Base-by-base conservation (phyloP, 345 rosid species). In the Sisymbrium irio region DNA sequence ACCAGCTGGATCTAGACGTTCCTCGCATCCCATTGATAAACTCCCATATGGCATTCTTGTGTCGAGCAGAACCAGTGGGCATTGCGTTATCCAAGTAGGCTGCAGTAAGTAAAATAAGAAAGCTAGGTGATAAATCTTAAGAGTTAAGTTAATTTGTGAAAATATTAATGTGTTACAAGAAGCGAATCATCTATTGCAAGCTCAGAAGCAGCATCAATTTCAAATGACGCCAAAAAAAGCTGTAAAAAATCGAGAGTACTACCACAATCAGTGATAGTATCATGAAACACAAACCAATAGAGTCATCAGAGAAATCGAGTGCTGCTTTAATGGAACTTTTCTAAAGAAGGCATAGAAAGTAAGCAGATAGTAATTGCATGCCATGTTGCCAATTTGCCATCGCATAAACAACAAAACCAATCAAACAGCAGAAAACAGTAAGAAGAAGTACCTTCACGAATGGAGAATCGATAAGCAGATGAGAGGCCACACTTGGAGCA, bases 21-120 rank as follows among this genome's bases (percentile, higher is more conserved):
- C 98, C 81, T 91, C 95, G 62, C 98, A 94, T 12, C 89, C 97
- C 61, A 88, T 65, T 2, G 93, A 88, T 78, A 94, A 82, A 83
- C 96, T 91, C 67, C 98, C 98, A 65, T 88, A 91, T 65, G 93
- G 92, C 96, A 83, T 82, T 82, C 98, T 89, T 73, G 98, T 94
- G 81, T 94, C 97, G 42, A 94, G 98, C 62, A 94, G 85, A 82
- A 94, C 74, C 86, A 94, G 76, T 17, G 98, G 97, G 78, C 96
- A 88, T 49, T 82, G 90, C 5, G 98, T 94, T 67, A 91, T 85
- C 98, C 97, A 94, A 28, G 92, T 89, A 10, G 89, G 92, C 98
- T 94, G 88, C 80, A 85, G 68, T 18, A 65, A 72, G 55, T 57
- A 10, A 46, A 27, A 22, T 19, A 44, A 60, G 20, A 14, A 39